Base-by-base conservation (phyloP, 2,329 filamentous ascomycete genomes). In the Calonectria hawksworthii region DNA sequence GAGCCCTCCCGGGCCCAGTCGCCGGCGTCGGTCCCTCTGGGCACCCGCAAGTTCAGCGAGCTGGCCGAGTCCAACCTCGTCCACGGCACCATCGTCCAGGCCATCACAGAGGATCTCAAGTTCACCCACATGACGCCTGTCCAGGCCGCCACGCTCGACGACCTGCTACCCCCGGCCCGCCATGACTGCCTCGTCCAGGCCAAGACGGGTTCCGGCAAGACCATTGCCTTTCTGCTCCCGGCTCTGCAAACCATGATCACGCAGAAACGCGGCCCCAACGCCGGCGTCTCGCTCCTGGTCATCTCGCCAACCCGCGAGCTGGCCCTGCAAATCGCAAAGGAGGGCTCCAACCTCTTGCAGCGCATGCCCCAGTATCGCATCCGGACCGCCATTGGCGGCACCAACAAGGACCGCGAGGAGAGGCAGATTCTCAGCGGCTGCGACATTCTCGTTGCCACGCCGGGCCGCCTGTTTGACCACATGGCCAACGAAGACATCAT, bases 151-250 rank as follows among this genome's bases (percentile, higher is more conserved):
- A 90, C 89, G 3, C 83, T 91, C 16, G 82, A 85, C 74, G 85
- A 87, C 67, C 86, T 90, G 70, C 85, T 90, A 14, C 85, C 86
- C n/a, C 86, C 86, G 0, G 84, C 84, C 66, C 84, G 86, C 32
- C 83, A 80, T 67, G 89, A 91, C 80, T 87, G 92, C 73, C 87
- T 98, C 74, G 95, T 95, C 9, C 95, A 97, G 84, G 95, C 95
- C 67, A 96, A 94, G 87, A 98, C 95, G 0, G 95, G 95, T 78
- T 98, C 95, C 0, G 95, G 95, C 79, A 98, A 98, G 86, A 98
- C 95, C 0, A 85, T 97, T 70, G 95, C 94, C 63, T 98, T 98
- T 86, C 88, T 98, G 44, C 87, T 97, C 4, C 95, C 95, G n/a
- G 90, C 94, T n/a, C 86, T 98, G 44, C 94, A 97, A 83, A 94